phyloP scores from a whole-genome alignment of 2,329 filamentous ascomycete genomes.

The Aspergillus viridinutans region DNA sequence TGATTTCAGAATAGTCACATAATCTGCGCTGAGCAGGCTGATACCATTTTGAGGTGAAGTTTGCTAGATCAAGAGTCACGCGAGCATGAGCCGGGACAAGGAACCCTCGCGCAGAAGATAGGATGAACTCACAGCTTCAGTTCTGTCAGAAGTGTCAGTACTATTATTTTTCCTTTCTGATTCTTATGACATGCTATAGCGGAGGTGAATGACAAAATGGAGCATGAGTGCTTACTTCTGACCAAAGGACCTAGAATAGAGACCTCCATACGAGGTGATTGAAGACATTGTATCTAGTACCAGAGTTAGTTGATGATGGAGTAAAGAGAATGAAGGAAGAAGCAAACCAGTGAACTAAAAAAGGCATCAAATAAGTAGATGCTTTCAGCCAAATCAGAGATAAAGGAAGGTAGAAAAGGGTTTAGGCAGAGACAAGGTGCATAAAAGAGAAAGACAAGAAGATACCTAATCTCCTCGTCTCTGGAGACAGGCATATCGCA shows the following conservation, averaged over 20 bases:
- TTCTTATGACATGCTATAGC: too few species aligned
- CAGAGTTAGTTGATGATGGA: neutral
- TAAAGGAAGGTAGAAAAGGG: neutral
- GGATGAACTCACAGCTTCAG: slow-evolving; percentile 9
- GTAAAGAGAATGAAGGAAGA: neutral
- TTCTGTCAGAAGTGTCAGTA: slow-evolving; percentile 2
- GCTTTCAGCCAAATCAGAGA: neutral
- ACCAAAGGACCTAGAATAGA: neutral
- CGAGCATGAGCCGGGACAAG: neutral
- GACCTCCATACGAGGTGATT: neutral
- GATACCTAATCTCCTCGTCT: neutral
- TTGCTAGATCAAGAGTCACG: slow-evolving; percentile 30
- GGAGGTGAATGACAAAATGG: neutral
- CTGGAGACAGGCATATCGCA: slow-evolving; percentile 1
- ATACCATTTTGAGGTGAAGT: slow-evolving; percentile 33
- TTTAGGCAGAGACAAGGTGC: neutral
- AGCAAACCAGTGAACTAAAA: neutral
- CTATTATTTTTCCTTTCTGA: neutral
- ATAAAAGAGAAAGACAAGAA: neutral
- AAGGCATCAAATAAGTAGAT: neutral
- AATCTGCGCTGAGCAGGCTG: slow-evolving; percentile 32
- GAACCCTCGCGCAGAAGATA: neutral
- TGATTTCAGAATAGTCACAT: slow-evolving; percentile 54
- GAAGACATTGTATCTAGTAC: neutral
- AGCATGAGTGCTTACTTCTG: neutral